These are phyloP conservation scores for Collybiopsis confluens DNA, from an alignment of 768 basidiomycete genomes.

Conservation along the genomic window DNA sequence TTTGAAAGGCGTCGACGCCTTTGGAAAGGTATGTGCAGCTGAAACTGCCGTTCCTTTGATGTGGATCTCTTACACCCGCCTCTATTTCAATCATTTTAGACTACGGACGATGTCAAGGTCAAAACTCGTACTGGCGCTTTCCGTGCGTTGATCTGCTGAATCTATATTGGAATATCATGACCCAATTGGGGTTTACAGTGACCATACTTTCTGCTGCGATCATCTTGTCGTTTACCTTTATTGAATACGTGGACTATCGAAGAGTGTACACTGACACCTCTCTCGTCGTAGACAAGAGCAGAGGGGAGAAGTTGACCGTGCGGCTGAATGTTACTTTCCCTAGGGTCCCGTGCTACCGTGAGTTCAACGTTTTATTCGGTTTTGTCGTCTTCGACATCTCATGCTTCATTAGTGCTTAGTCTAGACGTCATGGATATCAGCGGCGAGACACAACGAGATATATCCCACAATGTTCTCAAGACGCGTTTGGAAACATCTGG, in stretches of 20 bases:
- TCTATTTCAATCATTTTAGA: too few relatives aligned
- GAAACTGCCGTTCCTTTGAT: not conserved
- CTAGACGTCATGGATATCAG: slow-evolving; percentile 98
- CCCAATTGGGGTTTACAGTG: slow-evolving; percentile 47
- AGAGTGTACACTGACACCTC: slow-evolving; percentile 84
- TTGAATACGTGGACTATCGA: slow-evolving; percentile 96
- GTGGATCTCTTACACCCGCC: not conserved
- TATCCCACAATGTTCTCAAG: slow-evolving; percentile 87
- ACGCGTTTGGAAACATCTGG: slow-evolving; percentile 67
- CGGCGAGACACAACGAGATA: slow-evolving; percentile 88
- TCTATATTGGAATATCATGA: not conserved
- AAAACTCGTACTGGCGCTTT: slow-evolving; percentile 93
- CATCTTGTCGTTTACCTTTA: slow-evolving; percentile 84
- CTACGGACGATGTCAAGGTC: slow-evolving; percentile 98
- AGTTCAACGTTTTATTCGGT: slow-evolving; percentile 30
- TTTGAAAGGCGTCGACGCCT: slow-evolving; percentile 94
- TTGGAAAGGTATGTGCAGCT: slow-evolving; percentile 81
- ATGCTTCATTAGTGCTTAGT: slow-evolving; percentile 66
- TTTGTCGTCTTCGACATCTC: slow-evolving; percentile 6
- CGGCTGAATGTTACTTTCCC: slow-evolving; percentile 94
- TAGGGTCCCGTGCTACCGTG: slow-evolving; percentile 94
- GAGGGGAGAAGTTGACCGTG: slow-evolving; percentile 92
- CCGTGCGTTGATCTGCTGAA: slow-evolving; percentile 48
- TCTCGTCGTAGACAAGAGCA: slow-evolving; percentile 88
- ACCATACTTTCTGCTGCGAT: slow-evolving; percentile 89